A percentile compares a stretch with the other conserved stretches of the same genome.
Conservation (phyloP, 257 asterid species). For the Buddleja alternifolia region DNA sequence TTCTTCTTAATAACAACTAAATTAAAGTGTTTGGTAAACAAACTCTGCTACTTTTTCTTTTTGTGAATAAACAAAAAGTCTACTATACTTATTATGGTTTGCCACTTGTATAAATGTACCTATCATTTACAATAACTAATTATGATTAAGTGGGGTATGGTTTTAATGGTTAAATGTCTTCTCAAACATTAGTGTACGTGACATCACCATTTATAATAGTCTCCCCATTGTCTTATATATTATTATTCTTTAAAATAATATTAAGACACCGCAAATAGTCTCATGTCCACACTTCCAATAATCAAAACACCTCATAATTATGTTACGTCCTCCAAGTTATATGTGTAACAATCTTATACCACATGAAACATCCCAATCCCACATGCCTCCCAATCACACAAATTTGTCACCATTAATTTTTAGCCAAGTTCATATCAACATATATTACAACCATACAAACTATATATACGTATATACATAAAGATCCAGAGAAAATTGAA, state of each 20-base stretch:
- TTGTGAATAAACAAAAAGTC: too few species aligned
- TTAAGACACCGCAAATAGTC: background rate
- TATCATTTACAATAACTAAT: background rate
- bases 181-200: background rate
- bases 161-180: background rate
- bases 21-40: slow-evolving; percentile 1
- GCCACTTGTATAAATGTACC: background rate
- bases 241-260: background rate
- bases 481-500: slow-evolving; percentile 25
- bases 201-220: too few species aligned
- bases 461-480: background rate
- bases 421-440: too few species aligned
- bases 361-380: too few species aligned
- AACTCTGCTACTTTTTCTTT: background rate
- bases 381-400: slow-evolving; percentile 44
- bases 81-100: background rate
- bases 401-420: slow-evolving; percentile 28
- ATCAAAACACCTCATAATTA: background rate
- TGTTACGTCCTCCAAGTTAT: background rate
- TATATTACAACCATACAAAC: too few species aligned
- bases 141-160: background rate
- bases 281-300: background rate
- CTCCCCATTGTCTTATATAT: too few species aligned
- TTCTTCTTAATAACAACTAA: too few species aligned
- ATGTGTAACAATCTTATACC: slow-evolving; percentile 18